Conservation (phyloP, 2,329 filamentous ascomycete species). For the Cercospora sp. region DNA sequence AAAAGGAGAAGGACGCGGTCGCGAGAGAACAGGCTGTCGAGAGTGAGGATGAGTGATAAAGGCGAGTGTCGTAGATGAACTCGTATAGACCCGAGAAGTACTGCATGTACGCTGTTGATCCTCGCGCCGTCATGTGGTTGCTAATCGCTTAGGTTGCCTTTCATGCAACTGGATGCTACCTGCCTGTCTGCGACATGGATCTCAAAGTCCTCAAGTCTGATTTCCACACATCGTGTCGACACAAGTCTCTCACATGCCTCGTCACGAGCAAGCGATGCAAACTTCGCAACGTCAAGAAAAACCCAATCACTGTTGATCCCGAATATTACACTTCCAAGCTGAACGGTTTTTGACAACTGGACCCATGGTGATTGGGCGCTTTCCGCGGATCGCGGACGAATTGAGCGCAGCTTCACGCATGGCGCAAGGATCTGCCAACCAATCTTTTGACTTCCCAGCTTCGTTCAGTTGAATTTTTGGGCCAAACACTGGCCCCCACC, state of each 20-base stretch:
- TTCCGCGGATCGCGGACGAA: not conserved
- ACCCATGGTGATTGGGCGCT: not conserved
- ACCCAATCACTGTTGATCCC: not conserved
- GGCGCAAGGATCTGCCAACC: not conserved
- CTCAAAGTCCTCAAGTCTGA: too few relatives aligned
- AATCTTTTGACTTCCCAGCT: not conserved
- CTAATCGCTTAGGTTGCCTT: not conserved
- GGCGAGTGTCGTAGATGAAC: not conserved
- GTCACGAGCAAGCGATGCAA: too few relatives aligned
- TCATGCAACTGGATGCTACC: too few relatives aligned
- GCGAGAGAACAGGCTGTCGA: constrained; percentile 18
- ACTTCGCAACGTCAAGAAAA: too few relatives aligned
- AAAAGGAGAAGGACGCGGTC: constrained; percentile 31
- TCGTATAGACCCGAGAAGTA: constrained; percentile 1
- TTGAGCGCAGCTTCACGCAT: not conserved
- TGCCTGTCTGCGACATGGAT: too few relatives aligned
- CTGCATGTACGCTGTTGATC: not conserved
- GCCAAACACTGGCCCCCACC: not conserved
- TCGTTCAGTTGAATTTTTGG: not conserved
- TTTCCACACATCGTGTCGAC: too few relatives aligned
- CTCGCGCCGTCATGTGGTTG: not conserved
- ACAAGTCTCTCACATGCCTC: too few relatives aligned
- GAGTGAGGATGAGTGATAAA: constrained; percentile 10
- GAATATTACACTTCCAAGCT: not conserved
- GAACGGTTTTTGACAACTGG: not conserved